Evolutionary conservation across 345 rosid species (phyloP).

Genomic region (Arabis alpina): DNA sequence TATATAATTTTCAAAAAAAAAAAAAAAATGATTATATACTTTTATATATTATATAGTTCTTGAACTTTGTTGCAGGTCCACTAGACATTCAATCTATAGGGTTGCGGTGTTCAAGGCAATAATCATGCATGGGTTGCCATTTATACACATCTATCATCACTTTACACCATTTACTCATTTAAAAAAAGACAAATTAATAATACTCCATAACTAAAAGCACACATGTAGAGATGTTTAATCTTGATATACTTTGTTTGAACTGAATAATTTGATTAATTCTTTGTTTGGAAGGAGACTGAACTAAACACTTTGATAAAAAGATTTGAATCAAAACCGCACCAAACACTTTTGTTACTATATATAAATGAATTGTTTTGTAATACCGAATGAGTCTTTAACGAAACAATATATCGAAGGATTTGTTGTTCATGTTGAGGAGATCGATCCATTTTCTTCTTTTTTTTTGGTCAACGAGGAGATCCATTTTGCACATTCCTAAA

Average conservation of each 20-base stretch:
- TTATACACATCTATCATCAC: slow-evolving; percentile 24
- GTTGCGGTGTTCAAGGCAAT: slow-evolving; percentile 41
- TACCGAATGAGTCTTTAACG: background rate
- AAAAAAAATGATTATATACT: too few relatives aligned
- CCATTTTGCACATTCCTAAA: slow-evolving; percentile 32
- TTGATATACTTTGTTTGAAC: background rate
- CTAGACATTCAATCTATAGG: slow-evolving; percentile 31
- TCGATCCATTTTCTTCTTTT: background rate
- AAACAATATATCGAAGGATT: too few relatives aligned
- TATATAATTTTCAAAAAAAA: too few relatives aligned
- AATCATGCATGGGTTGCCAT: slow-evolving; percentile 44
- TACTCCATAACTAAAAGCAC: too few relatives aligned
- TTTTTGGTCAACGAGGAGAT: slow-evolving; percentile 28
- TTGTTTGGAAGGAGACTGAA: background rate
- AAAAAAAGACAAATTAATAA: too few relatives aligned
- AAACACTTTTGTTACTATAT: background rate
- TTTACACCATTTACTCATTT: slow-evolving; percentile 19
- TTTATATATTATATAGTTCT: slow-evolving; percentile 8
- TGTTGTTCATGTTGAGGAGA: background rate
- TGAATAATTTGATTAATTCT: background rate
- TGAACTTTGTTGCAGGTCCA: slow-evolving; percentile 35
- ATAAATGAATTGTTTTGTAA: background rate
- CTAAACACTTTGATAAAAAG: too few relatives aligned
- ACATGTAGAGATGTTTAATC: background rate
- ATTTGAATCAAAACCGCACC: background rate